A percentile compares a stretch with the other conserved stretches of the same genome.
These are phyloP conservation scores for Houttuynia cordata DNA, from an alignment of 164 flowering plant genomes.

Conservation along the genomic window DNA sequence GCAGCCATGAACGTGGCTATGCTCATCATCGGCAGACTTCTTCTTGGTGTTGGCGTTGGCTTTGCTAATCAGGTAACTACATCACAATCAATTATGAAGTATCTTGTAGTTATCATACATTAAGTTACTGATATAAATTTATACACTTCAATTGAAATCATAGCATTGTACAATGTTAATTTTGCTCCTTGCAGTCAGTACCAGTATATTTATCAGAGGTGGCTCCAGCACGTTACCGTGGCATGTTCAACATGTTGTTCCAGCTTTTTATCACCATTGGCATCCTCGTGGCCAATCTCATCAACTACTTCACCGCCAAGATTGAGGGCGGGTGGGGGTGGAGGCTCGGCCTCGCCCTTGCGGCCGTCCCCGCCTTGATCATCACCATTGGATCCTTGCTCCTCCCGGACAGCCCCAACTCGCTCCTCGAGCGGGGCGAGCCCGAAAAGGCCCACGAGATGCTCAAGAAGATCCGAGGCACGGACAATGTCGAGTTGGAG, in stretches of 20 bases:
- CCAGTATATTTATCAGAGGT: slow-evolving; percentile 39
- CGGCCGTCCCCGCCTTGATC: slow-evolving; percentile 19
- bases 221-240: slow-evolving; percentile 16
- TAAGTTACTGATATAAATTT: no score
- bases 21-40: slow-evolving; percentile 16
- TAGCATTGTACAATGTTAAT: slow-evolving; percentile 3
- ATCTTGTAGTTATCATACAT: no score
- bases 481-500: slow-evolving; percentile 16
- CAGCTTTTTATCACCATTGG: slow-evolving; percentile 27
- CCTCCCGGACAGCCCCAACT: slow-evolving; percentile 29
- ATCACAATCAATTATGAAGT: no score
- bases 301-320: slow-evolving; percentile 13
- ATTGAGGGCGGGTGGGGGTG: slow-evolving; percentile 19
- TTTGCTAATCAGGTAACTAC: slow-evolving; percentile 28
- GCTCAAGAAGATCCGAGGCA: slow-evolving; percentile 17
- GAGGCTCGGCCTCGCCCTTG: slow-evolving; percentile 24
- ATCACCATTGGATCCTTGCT: slow-evolving; percentile 18
- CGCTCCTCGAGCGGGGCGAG: slow-evolving; percentile 22
- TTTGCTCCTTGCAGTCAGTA: slow-evolving; percentile 32
- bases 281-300: slow-evolving; percentile 20
- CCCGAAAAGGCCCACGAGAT: slow-evolving; percentile 9
- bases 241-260: slow-evolving; percentile 24
- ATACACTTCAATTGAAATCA: neutral
- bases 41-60: slow-evolving; percentile 59
- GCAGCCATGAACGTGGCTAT: slow-evolving; percentile 3